Percentiles rank a stretch among this genome's conserved stretches.
phyloP scores from a whole-genome alignment of 257 asterid species.

The Solanum corneliomulleri region DNA sequence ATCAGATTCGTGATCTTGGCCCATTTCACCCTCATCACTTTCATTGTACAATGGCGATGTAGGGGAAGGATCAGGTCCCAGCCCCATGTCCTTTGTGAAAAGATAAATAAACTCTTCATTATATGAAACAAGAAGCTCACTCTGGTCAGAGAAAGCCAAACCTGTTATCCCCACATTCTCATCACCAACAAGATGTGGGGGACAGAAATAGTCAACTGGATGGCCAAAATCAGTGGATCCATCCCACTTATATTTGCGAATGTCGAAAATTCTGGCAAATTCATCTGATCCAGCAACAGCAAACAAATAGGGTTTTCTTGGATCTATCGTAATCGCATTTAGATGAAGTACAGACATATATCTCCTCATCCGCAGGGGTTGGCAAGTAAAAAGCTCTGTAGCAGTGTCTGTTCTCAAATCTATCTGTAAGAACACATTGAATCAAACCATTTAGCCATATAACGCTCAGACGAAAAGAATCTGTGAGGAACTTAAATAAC shows the following conservation, averaged over 20 bases:
- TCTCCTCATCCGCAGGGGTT: constrained; percentile 22
- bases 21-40: constrained; percentile 25
- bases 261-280: constrained; percentile 73
- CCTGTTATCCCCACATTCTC: constrained; percentile 67
- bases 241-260: constrained; percentile 64
- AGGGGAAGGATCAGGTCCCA: constrained; percentile 42
- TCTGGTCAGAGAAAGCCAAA: constrained; percentile 81
- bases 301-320: constrained; percentile 80
- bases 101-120: constrained; percentile 67
- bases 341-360: constrained; percentile 28
- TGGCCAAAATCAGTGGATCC: constrained; percentile 56
- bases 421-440: constrained; percentile 35
- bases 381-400: constrained; percentile 60
- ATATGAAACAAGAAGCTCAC: constrained; percentile 89
- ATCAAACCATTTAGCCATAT: constrained; percentile 2
- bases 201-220: constrained; percentile 68
- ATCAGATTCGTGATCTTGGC: constrained; percentile 13
- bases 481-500: background rate
- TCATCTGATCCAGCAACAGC: constrained; percentile 83
- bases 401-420: constrained; percentile 72
- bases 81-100: constrained; percentile 60
- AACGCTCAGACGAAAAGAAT: background rate
- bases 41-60: constrained; percentile 20
- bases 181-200: constrained; percentile 53
- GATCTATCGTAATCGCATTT: constrained; percentile 72